These are phyloP conservation scores for Psilocybe azurescens DNA, from an alignment of 768 basidiomycete genomes.

Conservation along the genomic window DNA sequence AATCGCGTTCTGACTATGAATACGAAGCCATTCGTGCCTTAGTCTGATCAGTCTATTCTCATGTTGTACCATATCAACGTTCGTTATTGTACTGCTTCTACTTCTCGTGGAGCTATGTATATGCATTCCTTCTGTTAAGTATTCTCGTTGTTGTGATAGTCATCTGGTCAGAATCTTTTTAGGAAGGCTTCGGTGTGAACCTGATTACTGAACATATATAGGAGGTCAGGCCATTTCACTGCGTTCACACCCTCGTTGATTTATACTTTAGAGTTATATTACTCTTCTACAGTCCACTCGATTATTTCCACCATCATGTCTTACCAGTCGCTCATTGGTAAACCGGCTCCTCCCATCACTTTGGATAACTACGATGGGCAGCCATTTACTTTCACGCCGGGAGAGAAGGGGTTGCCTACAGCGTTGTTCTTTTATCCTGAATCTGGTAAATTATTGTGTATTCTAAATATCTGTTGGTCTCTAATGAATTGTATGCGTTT, in stretches of 20 bases:
- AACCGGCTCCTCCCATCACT: constrained; percentile 68
- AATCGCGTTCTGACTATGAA: no score
- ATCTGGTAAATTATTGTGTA: constrained; percentile 49
- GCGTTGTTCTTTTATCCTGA: constrained; percentile 83
- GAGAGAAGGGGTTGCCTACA: constrained; percentile 59
- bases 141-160: not conserved
- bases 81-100: no score
- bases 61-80: not conserved
- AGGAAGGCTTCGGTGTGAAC: not conserved
- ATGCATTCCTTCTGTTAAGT: no score
- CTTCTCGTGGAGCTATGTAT: no score
- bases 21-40: no score
- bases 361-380: constrained; percentile 70
- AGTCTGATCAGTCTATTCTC: no score
- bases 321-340: constrained; percentile 47
- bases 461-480: not conserved
- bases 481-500: not conserved
- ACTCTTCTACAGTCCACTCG: no score
- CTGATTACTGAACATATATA: constrained; percentile 15
- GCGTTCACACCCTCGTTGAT: constrained; percentile 4
- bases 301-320: constrained; percentile 11
- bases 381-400: constrained; percentile 63
- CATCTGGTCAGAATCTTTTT: not conserved
- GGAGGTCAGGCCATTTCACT: constrained; percentile 11
- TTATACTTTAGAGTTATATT: not conserved